phyloP scores from a whole-genome alignment of 1,139 yeast genomes.

The Tardiomyces depauwii region DNA sequence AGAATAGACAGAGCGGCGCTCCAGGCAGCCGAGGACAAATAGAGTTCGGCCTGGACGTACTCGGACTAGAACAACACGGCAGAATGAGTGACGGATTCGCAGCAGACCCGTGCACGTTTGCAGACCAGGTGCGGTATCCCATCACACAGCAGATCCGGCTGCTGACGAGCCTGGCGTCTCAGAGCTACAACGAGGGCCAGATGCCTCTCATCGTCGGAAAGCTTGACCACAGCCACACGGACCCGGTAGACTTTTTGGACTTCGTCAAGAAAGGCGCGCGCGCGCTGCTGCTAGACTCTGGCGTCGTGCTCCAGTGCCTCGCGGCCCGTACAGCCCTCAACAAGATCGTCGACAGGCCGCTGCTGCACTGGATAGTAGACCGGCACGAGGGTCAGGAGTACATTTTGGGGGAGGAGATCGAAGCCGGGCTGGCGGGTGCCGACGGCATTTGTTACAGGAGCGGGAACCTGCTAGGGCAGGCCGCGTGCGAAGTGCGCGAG shows the following conservation, averaged over 20 bases:
- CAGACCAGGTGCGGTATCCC: slow-evolving; percentile 9
- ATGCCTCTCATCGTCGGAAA: slow-evolving; percentile 13
- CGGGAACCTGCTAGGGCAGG: slow-evolving; percentile 6
- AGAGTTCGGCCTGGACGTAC: too few species aligned
- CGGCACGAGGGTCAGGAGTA: slow-evolving; percentile 9
- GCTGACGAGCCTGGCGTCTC: slow-evolving; percentile 2
- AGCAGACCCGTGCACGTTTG: slow-evolving; percentile 1
- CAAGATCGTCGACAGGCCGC: slow-evolving; percentile 13
- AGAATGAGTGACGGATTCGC: background rate
- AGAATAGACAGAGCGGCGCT: too few species aligned
- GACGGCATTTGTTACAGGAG: slow-evolving; percentile 14
- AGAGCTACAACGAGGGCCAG: slow-evolving; percentile 1
- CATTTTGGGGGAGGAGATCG: slow-evolving; percentile 15
- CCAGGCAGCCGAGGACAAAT: too few species aligned
- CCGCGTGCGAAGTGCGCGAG: background rate
- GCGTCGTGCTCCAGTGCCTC: slow-evolving; percentile 15
- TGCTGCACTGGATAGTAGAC: slow-evolving; percentile 13
- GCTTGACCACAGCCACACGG: slow-evolving; percentile 16
- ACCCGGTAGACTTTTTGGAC: slow-evolving; percentile 14
- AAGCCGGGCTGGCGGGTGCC: slow-evolving; percentile 17
- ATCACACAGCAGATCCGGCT: slow-evolving; percentile 10
- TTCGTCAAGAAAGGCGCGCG: slow-evolving; percentile 11
- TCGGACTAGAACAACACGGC: too few species aligned
- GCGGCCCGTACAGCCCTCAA: slow-evolving; percentile 14
- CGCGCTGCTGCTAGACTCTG: slow-evolving; percentile 13